A percentile compares a stretch with the other conserved stretches of the same genome.
phyloP scores from a whole-genome alignment of 1,284 basidiomycete genomes.

The Tremellales sp. region DNA sequence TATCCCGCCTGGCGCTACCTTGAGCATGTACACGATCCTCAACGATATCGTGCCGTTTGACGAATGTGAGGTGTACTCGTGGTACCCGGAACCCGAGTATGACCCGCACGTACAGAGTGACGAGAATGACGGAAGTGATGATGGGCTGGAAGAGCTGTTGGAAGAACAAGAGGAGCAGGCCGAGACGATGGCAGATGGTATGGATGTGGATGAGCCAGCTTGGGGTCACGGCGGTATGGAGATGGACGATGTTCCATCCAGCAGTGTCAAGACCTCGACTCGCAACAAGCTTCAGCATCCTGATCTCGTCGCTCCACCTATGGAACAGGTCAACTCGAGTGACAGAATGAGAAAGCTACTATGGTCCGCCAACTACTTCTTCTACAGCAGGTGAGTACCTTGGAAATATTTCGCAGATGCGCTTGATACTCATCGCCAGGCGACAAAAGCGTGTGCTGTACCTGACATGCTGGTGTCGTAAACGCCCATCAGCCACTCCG shows the following conservation, averaged over 20 bases:
- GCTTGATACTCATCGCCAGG: constrained; percentile 9
- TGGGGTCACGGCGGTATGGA: constrained; percentile 35
- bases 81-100: constrained; percentile 86
- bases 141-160: constrained; percentile 29
- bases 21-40: constrained; percentile 71
- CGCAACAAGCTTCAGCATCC: constrained; percentile 4
- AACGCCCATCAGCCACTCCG: constrained; percentile 38
- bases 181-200: constrained; percentile 22
- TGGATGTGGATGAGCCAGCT: constrained; percentile 34
- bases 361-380: constrained; percentile 98
- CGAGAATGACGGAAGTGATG: constrained; percentile 29
- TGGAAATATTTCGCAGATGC: neutral
- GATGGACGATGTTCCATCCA: constrained; percentile 25
- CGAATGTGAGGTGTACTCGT: constrained; percentile 94
- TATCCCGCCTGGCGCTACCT: constrained; percentile 45
- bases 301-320: constrained; percentile 2
- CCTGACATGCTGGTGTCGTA: constrained; percentile 87
- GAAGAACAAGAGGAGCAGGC: constrained; percentile 35
- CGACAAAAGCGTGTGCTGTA: constrained; percentile 84
- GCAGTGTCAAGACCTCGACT: constrained; percentile 2
- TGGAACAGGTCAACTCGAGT: constrained; percentile 55
- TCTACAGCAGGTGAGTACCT: constrained; percentile 75
- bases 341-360: constrained; percentile 71
- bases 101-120: constrained; percentile 78
- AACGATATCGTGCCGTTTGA: constrained; percentile 85